Base-by-base conservation (phyloP, 2,329 filamentous ascomycete genomes). In the Arthroderma uncinatum region DNA sequence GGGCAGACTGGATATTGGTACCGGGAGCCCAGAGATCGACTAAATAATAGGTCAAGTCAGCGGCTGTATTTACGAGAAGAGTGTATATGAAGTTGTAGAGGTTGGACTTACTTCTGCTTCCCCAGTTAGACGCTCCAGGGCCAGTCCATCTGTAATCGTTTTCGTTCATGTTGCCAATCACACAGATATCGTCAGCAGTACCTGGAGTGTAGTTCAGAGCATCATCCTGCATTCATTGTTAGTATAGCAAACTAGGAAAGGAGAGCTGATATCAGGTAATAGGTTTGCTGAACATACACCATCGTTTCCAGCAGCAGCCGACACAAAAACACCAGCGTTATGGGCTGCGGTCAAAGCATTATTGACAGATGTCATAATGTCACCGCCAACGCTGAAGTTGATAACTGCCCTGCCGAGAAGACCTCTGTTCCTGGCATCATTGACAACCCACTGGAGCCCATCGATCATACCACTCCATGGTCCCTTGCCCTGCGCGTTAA, bases 1-100 rank as follows among this genome's bases (percentile, higher is more conserved):
- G 81, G 8, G 78, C 64, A 34, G 72, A 76, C 8, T 78, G 69
- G 58, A 83, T 75, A 61, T 74, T 60, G 60, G 77, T 72, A 34
- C 80, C 80, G 0, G 80, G 80, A 12, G 79, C 80, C 62, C 78
- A 82, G 64, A 83, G 68, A 64, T 82, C 79, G 44, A 81, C 74
- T 59, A n/a, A 55, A 47, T 12, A 44, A 44, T 9, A 57, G 42
- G 42, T 37, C 34, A n/a, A 37, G 14, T 37, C 34, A 37, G 34
- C 28, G 28, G 28, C 7, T 30, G 28, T 30, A 30, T 30, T 30
- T 7, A 36, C 12, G 9, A 10, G 3, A 9, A 36, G 34, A 12
- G 12, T 10, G 30, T 33, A 33, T 33, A 44, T 28, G 33, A 12
- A 39, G 30, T 57, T 23, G 16, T 9, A 12, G 4, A 39, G 28